Evolutionary conservation across 768 basidiomycete species (phyloP), one percentile per base, ranked within the genome.

Genomic region (Lyophyllum semitale): DNA sequence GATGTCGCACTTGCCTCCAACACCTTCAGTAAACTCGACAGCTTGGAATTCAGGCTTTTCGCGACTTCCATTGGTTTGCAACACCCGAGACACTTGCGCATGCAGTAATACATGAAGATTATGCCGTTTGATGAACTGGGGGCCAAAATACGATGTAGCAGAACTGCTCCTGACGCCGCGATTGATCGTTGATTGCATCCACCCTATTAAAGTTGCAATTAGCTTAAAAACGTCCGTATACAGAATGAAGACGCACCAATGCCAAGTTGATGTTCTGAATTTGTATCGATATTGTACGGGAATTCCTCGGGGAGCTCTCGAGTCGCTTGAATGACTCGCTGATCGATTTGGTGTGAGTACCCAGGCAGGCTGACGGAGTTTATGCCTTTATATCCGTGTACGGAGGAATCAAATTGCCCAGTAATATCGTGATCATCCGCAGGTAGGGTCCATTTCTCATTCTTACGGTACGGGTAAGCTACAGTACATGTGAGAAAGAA

Each of bases 281-380:
- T 78, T 52, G 68, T 65, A 60, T 80, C 80, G 15, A 62, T 25
- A 53, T 74, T 75, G 62, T 64, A 78, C 2, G 71, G 66, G 57
- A 73, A 79, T 44, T 72, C 69, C 7, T 66, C 59, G 1, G 62
- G 52, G 7, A 76, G 62, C 44, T 78, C 66, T 22, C 63, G 30
- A 0, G 71, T 66, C 0, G 74, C 69, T 30, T 65, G 54, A 2
- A 77, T 59, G 17, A 77, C 62, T 13, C 62, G 67, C 2, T 55
- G 51, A 50, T 76, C 73, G 22, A 72, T 68, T 6, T 67, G 33
- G 12, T 46, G 37, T 22, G 62, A 57, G 37, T 48, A 65, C 9
- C 65, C 61, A 20, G 62, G 47, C 22, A 70, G 55, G 38, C 66
- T 66, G 42, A 72, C 66, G 12, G 57, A 26, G 51, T 55, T 65